Evolutionary conservation across 2,329 filamentous ascomycete species (phyloP).

Genomic region (Lizonia empirigonia): DNA sequence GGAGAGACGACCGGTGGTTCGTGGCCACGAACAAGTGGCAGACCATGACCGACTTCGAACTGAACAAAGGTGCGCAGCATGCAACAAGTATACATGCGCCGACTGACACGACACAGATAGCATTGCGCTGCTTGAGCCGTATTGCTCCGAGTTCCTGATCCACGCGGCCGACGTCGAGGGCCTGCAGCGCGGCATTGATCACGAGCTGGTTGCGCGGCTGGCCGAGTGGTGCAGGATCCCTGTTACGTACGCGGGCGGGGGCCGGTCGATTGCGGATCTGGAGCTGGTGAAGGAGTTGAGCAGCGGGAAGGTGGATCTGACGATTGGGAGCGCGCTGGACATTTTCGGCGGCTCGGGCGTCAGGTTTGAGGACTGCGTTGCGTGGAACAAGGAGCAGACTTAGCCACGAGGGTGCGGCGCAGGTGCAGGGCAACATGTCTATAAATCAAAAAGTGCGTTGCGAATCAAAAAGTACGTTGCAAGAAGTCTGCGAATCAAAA

Average conservation of each 20-base stretch:
- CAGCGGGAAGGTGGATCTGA: conserved; percentile 82
- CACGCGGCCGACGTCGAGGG: conserved; percentile 98
- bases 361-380: conserved; percentile 84
- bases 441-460: too few relatives aligned
- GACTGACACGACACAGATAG: conserved; percentile 61
- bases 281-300: conserved; percentile 81
- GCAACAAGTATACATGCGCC: too few relatives aligned
- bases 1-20: conserved; percentile 78
- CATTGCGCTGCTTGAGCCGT: conserved; percentile 81
- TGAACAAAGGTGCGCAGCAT: conserved; percentile 87
- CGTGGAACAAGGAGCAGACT: conserved; percentile 70
- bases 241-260: conserved; percentile 96
- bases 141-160: conserved; percentile 95
- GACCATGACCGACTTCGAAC: conserved; percentile 94
- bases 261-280: conserved; percentile 78
- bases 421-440: too few relatives aligned
- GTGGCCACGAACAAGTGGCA: conserved; percentile 99
- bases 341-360: conserved; percentile 91
- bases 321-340: conserved; percentile 94
- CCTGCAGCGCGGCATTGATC: conserved; percentile 87
- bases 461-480: background rate
- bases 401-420: background rate
- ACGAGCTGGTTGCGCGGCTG: conserved; percentile 76
- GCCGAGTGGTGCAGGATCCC: conserved; percentile 89
- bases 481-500: background rate